Conservation (phyloP, 371 early-diverging fungal species). For the Cokeromyces recurvatus region DNA sequence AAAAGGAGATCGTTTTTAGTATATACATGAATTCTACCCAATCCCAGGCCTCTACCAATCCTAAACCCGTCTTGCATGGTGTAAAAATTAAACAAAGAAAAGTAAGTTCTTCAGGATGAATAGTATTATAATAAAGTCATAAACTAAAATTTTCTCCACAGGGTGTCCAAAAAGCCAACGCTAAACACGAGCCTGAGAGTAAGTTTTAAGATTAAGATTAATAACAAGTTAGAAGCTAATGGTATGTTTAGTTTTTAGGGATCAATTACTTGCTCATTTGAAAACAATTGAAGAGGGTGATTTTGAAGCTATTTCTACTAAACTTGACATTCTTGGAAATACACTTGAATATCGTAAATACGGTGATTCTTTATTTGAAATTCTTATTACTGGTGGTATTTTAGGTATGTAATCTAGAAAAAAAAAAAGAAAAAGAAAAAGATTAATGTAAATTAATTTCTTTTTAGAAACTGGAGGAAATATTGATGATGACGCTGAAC, state of each 20-base stretch:
- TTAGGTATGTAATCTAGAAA: constrained; percentile 50
- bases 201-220: constrained; percentile 12
- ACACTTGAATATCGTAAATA: constrained; percentile 92
- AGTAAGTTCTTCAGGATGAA: constrained; percentile 24
- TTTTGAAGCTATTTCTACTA: constrained; percentile 64
- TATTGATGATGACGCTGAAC: constrained; percentile 71
- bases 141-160: constrained; percentile 15
- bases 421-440: not conserved
- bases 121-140: not conserved
- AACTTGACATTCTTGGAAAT: constrained; percentile 79
- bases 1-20: constrained; percentile 20
- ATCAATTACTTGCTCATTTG: constrained; percentile 65
- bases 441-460: not conserved
- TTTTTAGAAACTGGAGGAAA: constrained; percentile 85
- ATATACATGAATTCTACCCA: constrained; percentile 57
- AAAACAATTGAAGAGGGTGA: constrained; percentile 58
- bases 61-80: constrained; percentile 75
- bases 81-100: constrained; percentile 81
- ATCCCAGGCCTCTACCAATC: constrained; percentile 45
- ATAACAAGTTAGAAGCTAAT: not conserved
- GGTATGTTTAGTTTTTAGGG: constrained; percentile 62
- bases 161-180: constrained; percentile 81
- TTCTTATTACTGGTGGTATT: constrained; percentile 87
- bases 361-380: constrained; percentile 90
- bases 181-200: constrained; percentile 84